These are phyloP conservation scores for Wickerhamomyces chambardii DNA, from an alignment of 805 yeast genomes.

Conservation along the genomic window DNA sequence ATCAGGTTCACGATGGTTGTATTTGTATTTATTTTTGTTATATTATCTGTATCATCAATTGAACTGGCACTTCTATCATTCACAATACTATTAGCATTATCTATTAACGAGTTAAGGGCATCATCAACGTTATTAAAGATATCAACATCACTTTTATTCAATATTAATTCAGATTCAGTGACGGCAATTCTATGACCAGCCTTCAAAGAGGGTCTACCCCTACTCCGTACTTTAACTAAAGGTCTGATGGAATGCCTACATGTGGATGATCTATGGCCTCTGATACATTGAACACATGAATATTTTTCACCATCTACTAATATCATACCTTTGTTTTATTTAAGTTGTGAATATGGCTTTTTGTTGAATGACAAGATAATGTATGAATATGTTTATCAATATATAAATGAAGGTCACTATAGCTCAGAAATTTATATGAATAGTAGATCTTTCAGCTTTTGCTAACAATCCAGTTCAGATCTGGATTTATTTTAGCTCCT, in stretches of 20 bases:
- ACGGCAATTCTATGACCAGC: slow-evolving; percentile 21
- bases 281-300: slow-evolving; percentile 69
- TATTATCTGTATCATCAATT: background rate
- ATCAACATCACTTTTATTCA: slow-evolving; percentile 8
- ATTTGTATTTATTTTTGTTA: too few relatives aligned
- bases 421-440: too few relatives aligned
- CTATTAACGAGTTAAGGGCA: slow-evolving; percentile 1
- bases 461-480: too few relatives aligned
- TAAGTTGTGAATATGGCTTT: background rate
- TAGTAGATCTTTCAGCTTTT: too few relatives aligned
- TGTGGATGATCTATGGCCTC: slow-evolving; percentile 77
- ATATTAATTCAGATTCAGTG: slow-evolving; percentile 13
- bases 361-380: too few relatives aligned
- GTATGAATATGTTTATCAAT: too few relatives aligned
- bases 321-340: slow-evolving; percentile 34
- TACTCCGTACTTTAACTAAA: slow-evolving; percentile 62
- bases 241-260: slow-evolving; percentile 72
- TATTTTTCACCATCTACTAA: slow-evolving; percentile 64
- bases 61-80: background rate
- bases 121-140: background rate
- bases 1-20: too few relatives aligned
- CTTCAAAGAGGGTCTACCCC: slow-evolving; percentile 64
- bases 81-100: background rate
- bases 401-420: too few relatives aligned
- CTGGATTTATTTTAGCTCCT: too few relatives aligned